Evolutionary conservation across 2,329 filamentous ascomycete species (phyloP), one percentile per base, ranked within the genome.

Genomic region (Amphichorda felina): DNA sequence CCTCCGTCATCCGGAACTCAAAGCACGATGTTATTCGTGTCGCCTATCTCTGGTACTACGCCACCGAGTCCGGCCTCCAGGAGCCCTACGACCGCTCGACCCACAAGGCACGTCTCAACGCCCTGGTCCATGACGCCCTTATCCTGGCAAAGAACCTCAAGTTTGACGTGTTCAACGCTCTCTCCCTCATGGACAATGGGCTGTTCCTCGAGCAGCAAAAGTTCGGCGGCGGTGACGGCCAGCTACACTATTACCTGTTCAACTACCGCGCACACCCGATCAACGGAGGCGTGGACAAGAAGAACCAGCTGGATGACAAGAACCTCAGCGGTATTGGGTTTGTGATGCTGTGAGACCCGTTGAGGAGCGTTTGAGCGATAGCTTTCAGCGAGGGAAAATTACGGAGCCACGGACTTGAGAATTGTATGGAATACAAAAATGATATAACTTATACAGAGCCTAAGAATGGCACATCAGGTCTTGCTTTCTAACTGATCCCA

Each of bases 1-100:
- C 87, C 13, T 91, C 86, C 2, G 82, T 95, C 39, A 93, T 98
- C 49, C 79, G 81, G 46, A 77, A 86, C 51, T 64, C 74, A 31
- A 83, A 83, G 55, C 81, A 94, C 61, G 72, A 76, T 40, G 75
- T 77, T 38, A 78, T 98, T 50, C 82, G 80, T 45, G 91, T 89
- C 4, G 91, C 91, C 21, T 98, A 98, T 60, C 73, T 96, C 37
- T 98, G 89, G 66, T 98, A 98, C 69, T 98, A 98, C 55, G 91
- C 84, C 38, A 82, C 82, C 6, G 86, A 94, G 50, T 66, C 73
- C 5, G 89, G 79, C 9, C 82, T 95, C 43, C 53, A 60, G 3
- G 58, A 65, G 30, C 66, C 74, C 4, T 50, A 64, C 8, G 61
- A 75, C 48, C 69, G 64, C 45, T 37, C 57, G 13, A 74, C 75